A percentile compares a stretch with the other conserved stretches of the same genome.
Evolutionary conservation across 106 monocot genomes (phyloP).

Genomic region (Triglochin maritima): DNA sequence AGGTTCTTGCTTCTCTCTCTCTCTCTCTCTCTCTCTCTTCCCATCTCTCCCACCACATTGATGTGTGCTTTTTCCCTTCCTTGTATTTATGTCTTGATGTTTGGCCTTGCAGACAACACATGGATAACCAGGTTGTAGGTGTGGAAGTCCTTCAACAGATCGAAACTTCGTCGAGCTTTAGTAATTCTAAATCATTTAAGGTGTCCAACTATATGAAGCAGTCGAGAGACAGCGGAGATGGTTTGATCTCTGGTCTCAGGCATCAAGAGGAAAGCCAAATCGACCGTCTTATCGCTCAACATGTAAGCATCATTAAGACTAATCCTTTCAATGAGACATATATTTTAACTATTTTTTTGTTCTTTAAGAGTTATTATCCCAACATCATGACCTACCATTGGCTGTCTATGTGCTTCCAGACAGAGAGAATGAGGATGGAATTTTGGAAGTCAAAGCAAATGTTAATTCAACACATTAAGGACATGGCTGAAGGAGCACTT

Average conservation of each 20-base stretch:
- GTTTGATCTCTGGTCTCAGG: background rate
- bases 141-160: background rate
- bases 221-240: background rate
- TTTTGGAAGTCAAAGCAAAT: conserved; percentile 18
- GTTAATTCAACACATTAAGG: conserved; percentile 14
- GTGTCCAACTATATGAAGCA: background rate
- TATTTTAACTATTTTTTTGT: background rate
- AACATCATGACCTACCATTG: background rate
- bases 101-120: background rate
- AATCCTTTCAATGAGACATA: background rate
- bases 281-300: conserved; percentile 10
- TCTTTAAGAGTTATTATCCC: background rate
- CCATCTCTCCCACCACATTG: background rate
- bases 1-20: background rate
- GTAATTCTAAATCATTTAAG: background rate
- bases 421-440: conserved; percentile 27
- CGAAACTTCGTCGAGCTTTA: background rate
- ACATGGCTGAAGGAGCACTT: conserved; percentile 15
- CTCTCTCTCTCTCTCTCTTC: background rate
- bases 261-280: conserved; percentile 7
- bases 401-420: background rate
- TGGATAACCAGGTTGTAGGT: background rate
- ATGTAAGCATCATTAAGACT: background rate
- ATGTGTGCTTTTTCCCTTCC: background rate
- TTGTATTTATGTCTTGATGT: background rate